Base-by-base conservation (phyloP, 495 filamentous ascomycete species). In the Aspergillus panamensis region DNA sequence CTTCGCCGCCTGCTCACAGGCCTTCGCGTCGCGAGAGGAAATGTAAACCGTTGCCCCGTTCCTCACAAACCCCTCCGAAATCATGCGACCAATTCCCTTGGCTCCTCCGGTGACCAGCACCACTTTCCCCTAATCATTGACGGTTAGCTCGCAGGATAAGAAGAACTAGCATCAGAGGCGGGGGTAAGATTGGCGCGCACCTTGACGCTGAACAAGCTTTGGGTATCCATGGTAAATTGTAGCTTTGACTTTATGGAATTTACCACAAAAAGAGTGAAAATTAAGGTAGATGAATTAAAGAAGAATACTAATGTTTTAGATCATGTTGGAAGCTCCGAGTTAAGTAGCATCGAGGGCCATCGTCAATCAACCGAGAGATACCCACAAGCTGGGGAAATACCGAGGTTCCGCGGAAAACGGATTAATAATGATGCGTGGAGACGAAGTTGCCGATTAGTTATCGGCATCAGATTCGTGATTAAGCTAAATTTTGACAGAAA, bases 11-110 rank as follows among this genome's bases (percentile, higher is more conserved):
- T 82, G 53, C 21, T 82, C 81, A 64, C 84, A 87, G 42, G 81
- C 75, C 65, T 80, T 79, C 29, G 74, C 77, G 65, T 87, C 87
- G 43, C 89, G 86, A 4, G 88, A 91, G 8, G 87, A 88, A 58
- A 94, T 91, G 71, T 92, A 92, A 31, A 92, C 89, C 39, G 84
- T 90, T 16, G 90, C 89, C 39, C 90, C 89, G 68, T 92, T 92
- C 25, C 81, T 74, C 0, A 91, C 86, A 60, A 88, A 87, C 3
- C 89, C 87, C 63, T 91, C 85, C 0, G 89, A 86, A 58, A 88
- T 89, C 88, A 92, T 94, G 47, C 88, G 81, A 59, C 87, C 87
- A 63, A 90, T 87, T 31, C 87, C 87, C 61, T 79, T 89, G 56
- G 83, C 83, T 50, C 82, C 87, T 57, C 87, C 87, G 53, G 87